Percentiles rank a stretch among this genome's conserved stretches.
Evolutionary conservation across 163 green algal species (phyloP).

Genomic region (Botryococcus braunii): DNA sequence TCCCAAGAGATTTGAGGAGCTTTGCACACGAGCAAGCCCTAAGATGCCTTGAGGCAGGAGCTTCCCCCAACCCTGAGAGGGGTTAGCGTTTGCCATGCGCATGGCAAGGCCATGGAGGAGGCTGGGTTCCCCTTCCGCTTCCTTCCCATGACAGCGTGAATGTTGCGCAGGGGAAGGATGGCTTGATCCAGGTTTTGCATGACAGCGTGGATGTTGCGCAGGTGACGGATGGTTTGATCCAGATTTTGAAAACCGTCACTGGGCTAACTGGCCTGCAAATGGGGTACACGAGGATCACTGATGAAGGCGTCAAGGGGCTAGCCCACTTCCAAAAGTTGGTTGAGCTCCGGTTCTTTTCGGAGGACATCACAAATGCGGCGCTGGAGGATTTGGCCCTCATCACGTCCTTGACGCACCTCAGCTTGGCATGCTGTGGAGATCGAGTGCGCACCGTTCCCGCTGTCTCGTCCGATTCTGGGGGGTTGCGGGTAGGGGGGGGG

Average conservation of each 20-base stretch:
- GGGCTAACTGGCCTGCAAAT: conserved; percentile 27
- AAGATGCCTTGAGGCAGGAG: too few species aligned
- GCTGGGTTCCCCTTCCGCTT: too few species aligned
- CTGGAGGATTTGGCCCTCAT: background rate
- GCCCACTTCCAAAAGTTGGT: conserved; percentile 14
- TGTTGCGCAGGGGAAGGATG: background rate
- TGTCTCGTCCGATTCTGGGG: too few species aligned
- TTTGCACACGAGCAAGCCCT: too few species aligned
- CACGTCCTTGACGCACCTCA: background rate
- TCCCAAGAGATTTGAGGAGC: too few species aligned
- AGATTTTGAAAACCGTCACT: conserved; percentile 17
- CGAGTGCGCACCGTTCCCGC: too few species aligned
- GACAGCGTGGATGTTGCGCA: conserved; percentile 10
- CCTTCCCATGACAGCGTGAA: background rate
- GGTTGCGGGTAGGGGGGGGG: too few species aligned
- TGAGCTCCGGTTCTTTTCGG: conserved; percentile 16
- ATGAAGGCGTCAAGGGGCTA: conserved; percentile 35
- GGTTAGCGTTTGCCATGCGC: background rate
- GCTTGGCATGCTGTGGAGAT: background rate
- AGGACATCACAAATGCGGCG: conserved; percentile 6
- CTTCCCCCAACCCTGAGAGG: background rate
- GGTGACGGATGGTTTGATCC: conserved; percentile 17
- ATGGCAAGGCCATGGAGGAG: background rate
- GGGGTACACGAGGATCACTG: conserved; percentile 33
- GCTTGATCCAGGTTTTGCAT: background rate